phyloP scores from a whole-genome alignment of 2,329 filamentous ascomycete species.

The Cordyceps sp. region DNA sequence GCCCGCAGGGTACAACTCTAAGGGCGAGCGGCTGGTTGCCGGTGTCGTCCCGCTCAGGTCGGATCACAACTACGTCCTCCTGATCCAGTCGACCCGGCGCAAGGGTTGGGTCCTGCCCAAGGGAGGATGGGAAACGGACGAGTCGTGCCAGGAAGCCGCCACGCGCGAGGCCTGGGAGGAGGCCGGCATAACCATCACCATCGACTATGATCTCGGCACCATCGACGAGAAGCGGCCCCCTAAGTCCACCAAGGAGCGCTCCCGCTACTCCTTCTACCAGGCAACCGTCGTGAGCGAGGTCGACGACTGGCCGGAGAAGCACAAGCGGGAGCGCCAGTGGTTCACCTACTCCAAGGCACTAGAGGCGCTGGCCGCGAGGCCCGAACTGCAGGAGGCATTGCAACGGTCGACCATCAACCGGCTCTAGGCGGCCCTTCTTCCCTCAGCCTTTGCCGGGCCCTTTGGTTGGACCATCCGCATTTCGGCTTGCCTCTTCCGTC shows the following conservation, averaged over 20 bases:
- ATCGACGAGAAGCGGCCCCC: conserved; percentile 74
- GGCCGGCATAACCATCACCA: conserved; percentile 74
- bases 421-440: too few relatives aligned
- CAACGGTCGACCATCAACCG: conserved; percentile 58
- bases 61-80: conserved; percentile 75
- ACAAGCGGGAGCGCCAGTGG: conserved; percentile 85
- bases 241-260: conserved; percentile 48
- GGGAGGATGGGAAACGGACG: conserved; percentile 93
- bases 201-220: conserved; percentile 71
- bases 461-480: too few relatives aligned
- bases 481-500: too few relatives aligned
- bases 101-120: conserved; percentile 96
- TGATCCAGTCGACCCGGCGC: conserved; percentile 83
- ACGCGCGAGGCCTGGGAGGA: conserved; percentile 94
- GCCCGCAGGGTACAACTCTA: conserved; percentile 66
- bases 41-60: conserved; percentile 79
- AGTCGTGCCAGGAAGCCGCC: conserved; percentile 72
- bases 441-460: too few relatives aligned
- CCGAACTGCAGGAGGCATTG: conserved; percentile 78
- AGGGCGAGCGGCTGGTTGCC: conserved; percentile 87
- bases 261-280: conserved; percentile 69
- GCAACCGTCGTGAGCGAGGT: conserved; percentile 78
- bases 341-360: conserved; percentile 73
- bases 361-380: conserved; percentile 57
- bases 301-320: conserved; percentile 78